These are phyloP conservation scores for Pichia paraexigua DNA, from an alignment of 805 yeast genomes.

Conservation along the genomic window DNA sequence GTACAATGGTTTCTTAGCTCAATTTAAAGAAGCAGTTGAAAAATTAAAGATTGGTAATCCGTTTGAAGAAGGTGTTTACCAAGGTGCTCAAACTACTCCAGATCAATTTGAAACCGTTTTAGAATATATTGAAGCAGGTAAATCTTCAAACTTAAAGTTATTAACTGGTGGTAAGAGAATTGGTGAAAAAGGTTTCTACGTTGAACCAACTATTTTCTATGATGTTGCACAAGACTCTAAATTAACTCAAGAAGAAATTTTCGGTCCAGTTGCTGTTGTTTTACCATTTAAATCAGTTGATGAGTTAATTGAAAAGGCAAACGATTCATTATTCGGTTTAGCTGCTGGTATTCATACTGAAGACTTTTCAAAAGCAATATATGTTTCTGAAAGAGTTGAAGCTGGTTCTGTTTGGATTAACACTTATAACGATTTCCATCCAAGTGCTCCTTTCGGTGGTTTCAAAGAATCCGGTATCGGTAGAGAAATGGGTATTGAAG, in stretches of 20 bases:
- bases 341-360: slow-evolving; percentile 77
- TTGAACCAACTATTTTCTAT: slow-evolving; percentile 67
- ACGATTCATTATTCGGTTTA: slow-evolving; percentile 66
- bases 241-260: slow-evolving; percentile 67
- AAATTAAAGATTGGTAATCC: slow-evolving; percentile 66
- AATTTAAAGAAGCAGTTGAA: slow-evolving; percentile 52
- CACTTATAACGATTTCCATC: slow-evolving; percentile 73
- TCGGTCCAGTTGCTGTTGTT: slow-evolving; percentile 72
- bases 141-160: slow-evolving; percentile 57
- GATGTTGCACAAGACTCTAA: slow-evolving; percentile 56
- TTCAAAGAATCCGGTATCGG: slow-evolving; percentile 76
- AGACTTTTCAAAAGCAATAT: slow-evolving; percentile 51
- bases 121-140: slow-evolving; percentile 59
- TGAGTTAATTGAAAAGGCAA: slow-evolving; percentile 59
- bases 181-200: slow-evolving; percentile 61
- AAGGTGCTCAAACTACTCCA: slow-evolving; percentile 74
- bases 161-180: slow-evolving; percentile 64
- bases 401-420: slow-evolving; percentile 79
- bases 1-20: slow-evolving; percentile 53
- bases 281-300: slow-evolving; percentile 61
- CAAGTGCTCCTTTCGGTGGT: slow-evolving; percentile 75
- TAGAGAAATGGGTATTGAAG: slow-evolving; percentile 80
- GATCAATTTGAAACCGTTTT: slow-evolving; percentile 63
- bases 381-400: slow-evolving; percentile 54
- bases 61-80: slow-evolving; percentile 56